Percentiles rank a stretch among this genome's conserved stretches.
Conservation (phyloP, 805 yeast genomes). For the Yamadazyma phyllophila region DNA sequence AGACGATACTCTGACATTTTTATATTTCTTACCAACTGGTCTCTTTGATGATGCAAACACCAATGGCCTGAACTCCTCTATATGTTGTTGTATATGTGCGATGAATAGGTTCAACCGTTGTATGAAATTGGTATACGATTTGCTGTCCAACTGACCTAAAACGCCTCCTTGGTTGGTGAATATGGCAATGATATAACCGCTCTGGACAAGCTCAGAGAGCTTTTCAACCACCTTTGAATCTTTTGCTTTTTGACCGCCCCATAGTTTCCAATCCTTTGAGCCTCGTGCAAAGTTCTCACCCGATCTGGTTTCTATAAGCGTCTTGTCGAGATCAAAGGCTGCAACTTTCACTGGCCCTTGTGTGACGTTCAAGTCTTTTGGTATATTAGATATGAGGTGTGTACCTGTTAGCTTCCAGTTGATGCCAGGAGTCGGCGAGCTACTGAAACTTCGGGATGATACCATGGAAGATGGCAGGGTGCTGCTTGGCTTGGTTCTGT, state of each 20-base stretch:
- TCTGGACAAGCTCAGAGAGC: constrained; percentile 20
- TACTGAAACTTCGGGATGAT: background rate
- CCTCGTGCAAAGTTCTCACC: constrained; percentile 56
- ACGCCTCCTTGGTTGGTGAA: constrained; percentile 87
- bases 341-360: constrained; percentile 42
- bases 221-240: constrained; percentile 19
- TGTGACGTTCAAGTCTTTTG: background rate
- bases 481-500: background rate
- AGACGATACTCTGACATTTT: constrained; percentile 18
- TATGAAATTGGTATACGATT: constrained; percentile 40
- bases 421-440: constrained; percentile 1
- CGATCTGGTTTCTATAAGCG: constrained; percentile 65
- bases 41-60: constrained; percentile 65
- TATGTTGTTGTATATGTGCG: constrained; percentile 22
- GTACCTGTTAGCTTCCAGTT: constrained; percentile 33
- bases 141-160: constrained; percentile 32
- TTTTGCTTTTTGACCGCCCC: constrained; percentile 8
- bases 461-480: background rate
- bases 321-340: constrained; percentile 84
- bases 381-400: constrained; percentile 36
- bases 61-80: constrained; percentile 23
- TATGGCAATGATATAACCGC: constrained; percentile 51
- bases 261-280: constrained; percentile 73
- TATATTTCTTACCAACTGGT: constrained; percentile 30
- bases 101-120: constrained; percentile 39